Percentiles rank a stretch among this genome's conserved stretches.
These are phyloP conservation scores for Collybia sordida DNA, from an alignment of 768 basidiomycete species.

Conservation along the genomic window DNA sequence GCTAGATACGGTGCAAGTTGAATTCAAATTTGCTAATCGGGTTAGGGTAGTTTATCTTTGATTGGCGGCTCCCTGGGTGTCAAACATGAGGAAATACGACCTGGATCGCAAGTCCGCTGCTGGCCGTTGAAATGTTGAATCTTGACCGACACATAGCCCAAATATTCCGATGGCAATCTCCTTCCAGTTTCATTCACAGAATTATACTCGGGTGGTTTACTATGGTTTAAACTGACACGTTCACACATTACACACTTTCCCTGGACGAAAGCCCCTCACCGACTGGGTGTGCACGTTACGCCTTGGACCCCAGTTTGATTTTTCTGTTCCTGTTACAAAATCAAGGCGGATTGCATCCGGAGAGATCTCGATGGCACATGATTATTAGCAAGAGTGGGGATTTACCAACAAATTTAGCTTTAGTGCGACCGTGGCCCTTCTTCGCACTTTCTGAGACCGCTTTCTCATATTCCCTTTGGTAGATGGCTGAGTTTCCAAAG, in stretches of 20 bases:
- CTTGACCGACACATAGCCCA: background rate
- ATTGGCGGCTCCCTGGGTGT: constrained; percentile 12
- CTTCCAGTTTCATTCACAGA: too few species aligned
- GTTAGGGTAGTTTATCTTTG: constrained; percentile 14
- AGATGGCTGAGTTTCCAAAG: too few species aligned
- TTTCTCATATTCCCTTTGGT: too few species aligned
- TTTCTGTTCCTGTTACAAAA: constrained; percentile 5
- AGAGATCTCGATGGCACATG: background rate
- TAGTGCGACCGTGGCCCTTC: constrained; percentile 8
- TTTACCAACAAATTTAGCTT: background rate
- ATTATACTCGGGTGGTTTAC: background rate
- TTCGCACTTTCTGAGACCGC: constrained; percentile 3
- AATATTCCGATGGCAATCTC: background rate
- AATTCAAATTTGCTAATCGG: constrained; percentile 8
- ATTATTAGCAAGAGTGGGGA: background rate
- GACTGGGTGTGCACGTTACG: background rate
- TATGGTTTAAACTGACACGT: background rate
- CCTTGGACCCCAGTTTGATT: constrained; percentile 3
- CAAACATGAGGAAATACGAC: constrained; percentile 6
- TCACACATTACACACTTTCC: background rate
- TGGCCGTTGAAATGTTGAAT: background rate
- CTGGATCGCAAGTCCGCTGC: constrained; percentile 5
- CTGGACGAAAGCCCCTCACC: background rate
- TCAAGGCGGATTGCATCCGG: constrained; percentile 1
- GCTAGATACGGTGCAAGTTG: background rate